Percentiles rank a stretch among this genome's conserved stretches.
phyloP scores from a whole-genome alignment of 805 yeast genomes.

The Kodamaea fukazawae region DNA sequence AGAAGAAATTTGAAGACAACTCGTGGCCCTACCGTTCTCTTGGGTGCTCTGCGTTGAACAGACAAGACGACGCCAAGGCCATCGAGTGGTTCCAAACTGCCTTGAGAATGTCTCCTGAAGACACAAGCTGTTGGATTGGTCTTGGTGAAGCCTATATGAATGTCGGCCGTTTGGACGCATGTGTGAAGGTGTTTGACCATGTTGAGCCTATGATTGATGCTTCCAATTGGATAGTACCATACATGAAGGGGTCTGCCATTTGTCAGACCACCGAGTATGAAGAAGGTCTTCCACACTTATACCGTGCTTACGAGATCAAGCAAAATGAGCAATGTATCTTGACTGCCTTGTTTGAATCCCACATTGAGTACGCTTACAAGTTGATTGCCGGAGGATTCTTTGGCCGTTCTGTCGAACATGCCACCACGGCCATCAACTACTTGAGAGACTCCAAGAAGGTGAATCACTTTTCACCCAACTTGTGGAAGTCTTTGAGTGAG shows the following conservation, averaged over 20 bases:
- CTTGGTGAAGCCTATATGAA: conserved; percentile 92
- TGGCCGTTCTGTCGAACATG: conserved; percentile 58
- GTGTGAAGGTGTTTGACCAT: conserved; percentile 73
- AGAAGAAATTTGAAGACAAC: conserved; percentile 31
- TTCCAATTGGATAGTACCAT: conserved; percentile 58
- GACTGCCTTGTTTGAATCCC: conserved; percentile 54
- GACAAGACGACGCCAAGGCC: conserved; percentile 71
- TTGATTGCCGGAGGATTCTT: conserved; percentile 60
- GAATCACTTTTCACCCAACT: conserved; percentile 41
- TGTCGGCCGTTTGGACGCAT: conserved; percentile 85
- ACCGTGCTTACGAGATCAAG: conserved; percentile 36
- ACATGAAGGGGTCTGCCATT: conserved; percentile 64
- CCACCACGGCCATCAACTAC: conserved; percentile 45
- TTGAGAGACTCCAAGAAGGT: conserved; percentile 36
- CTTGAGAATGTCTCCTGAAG: conserved; percentile 62
- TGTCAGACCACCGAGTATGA: conserved; percentile 65
- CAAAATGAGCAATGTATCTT: conserved; percentile 50
- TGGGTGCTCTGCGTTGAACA: conserved; percentile 74
- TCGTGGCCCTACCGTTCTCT: conserved; percentile 90
- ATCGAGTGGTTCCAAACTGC: conserved; percentile 89
- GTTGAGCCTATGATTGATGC: conserved; percentile 52
- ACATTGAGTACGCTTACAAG: conserved; percentile 51
- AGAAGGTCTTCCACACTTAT: conserved; percentile 51
- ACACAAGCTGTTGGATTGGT: conserved; percentile 85
- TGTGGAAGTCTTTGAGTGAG: conserved; percentile 69